Conservation (phyloP, 106 monocot genomes). For the Apostasia ramifera region DNA sequence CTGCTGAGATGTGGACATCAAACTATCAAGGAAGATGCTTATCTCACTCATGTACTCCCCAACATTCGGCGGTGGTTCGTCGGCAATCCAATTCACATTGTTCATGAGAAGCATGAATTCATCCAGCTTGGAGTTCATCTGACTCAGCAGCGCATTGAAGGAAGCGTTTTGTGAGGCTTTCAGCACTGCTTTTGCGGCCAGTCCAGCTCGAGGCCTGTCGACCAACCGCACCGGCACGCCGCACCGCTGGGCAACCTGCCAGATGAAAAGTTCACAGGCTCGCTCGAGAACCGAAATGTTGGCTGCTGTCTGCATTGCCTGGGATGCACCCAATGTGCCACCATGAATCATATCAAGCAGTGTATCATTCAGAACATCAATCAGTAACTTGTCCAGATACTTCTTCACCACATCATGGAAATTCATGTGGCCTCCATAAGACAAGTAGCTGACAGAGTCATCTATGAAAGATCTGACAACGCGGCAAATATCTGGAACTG, state of each 20-base stretch:
- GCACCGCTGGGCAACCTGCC: conserved; percentile 40
- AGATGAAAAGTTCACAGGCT: conserved; percentile 41
- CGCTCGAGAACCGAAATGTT: conserved; percentile 43
- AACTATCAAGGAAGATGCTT: conserved; percentile 30
- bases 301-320: conserved; percentile 53
- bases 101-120: conserved; percentile 34
- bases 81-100: conserved; percentile 56
- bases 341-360: conserved; percentile 36
- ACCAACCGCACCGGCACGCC: conserved; percentile 43
- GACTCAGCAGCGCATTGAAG: conserved; percentile 25
- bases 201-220: conserved; percentile 34
- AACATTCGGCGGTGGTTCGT: conserved; percentile 42
- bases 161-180: conserved; percentile 50
- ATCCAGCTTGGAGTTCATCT: conserved; percentile 42
- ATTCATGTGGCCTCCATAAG: conserved; percentile 49
- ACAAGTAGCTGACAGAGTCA: conserved; percentile 60
- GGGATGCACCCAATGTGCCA: conserved; percentile 23
- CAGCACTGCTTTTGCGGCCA: conserved; percentile 40
- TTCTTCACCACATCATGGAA: conserved; percentile 51
- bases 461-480: conserved; percentile 52
- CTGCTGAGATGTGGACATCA: conserved; percentile 36
- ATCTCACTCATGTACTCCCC: conserved; percentile 51
- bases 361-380: conserved; percentile 42
- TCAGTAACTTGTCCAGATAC: conserved; percentile 53
- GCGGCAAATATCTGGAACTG: conserved; percentile 51